Evolutionary conservation across 768 basidiomycete genomes (phyloP), one percentile per base, ranked within the genome.

Genomic region (Fomitopsis serialis): DNA sequence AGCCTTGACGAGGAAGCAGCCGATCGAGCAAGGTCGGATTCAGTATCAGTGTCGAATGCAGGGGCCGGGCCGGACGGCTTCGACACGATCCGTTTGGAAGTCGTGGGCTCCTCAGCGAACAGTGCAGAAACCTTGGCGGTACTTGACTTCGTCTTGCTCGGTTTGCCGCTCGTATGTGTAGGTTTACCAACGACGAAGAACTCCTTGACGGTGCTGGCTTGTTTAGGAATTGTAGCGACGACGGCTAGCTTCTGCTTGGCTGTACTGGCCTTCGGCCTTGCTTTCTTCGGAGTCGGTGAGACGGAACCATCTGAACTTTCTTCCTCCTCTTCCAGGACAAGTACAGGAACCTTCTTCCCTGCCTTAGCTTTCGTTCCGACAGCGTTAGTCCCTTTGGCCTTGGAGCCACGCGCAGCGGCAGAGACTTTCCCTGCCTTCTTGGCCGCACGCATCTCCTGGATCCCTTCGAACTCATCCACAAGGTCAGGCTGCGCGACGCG

Each of bases 401-500:
- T 37, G 15, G 12, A 21, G 3, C 11, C 52, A 3, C 25, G 49
- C 49, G 22, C 35, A 23, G 35, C 49, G 19, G 22, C 22, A 10
- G 45, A 22, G 7, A 42, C 72, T 61, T 78, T 85, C 55, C 68
- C 70, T 17, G 71, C 63, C 62, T 83, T 79, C 66, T 81, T 82
- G 36, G 67, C 71, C 36, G 66, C 65, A 59, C 83, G 89, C 54
- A 64, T 68, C 54, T 73, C 72, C 57, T 75, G 68, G 15, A 62
- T 59, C 11, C 72, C 76, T 54, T 89, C 81, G 57, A 77, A 93
- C 17, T 76, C 76, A 42, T 78, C 68, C 4, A 86, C 85, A 22
- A 95, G 63, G 3, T 70, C 68, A 9, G 90, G 87, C 54, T 83
- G 85, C 2, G 79, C 89, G 29, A 82, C 66, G 12, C 73, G 68